Evolutionary conservation across 148 eudicot genomes (phyloP), one percentile per base, ranked within the genome.

Genomic region (Drosera capensis): DNA sequence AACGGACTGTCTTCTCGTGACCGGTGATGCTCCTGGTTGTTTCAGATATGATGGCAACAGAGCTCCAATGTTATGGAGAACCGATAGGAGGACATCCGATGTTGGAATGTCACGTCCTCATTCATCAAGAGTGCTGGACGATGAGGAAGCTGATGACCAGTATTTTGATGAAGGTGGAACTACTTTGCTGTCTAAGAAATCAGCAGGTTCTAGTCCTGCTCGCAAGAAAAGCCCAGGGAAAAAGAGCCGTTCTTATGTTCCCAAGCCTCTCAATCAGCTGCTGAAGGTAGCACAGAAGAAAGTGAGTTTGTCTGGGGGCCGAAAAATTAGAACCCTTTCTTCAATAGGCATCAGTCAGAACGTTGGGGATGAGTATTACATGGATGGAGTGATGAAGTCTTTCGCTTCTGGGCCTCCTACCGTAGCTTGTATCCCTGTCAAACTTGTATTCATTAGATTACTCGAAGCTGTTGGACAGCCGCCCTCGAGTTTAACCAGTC

Each of bases 351-450:
- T 66, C 25, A 73, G 57, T 56, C 25, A 17, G 54, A 53, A 63
- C 45, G 46, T 22, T 11, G 25, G 35, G 50, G 35, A 48, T 41
- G 58, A 51, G 25, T 47, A 52, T 59, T 55, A 36, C 44, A 55
- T 46, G 43, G 78, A 64, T 54, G 80, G 79, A 48, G 59, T 62
- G 63, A 62, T 77, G 2, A 88, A 80, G 55, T 42, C 75, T 1
- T 43, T 57, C 22, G 81, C 54, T 23, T 28, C 70, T 17, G 64
- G 55, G 15, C 84, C 79, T 11, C 62, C 79, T 20, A 60, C 76
- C 2, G 80, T 85, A 43, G 80, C 99, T 45, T 90, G 95, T 68
- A 81, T 90, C 40, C 95, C 95, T 14, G 80, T 90, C 20, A 90
- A 85, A 47, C 67, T 90, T 42, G 95, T 82, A 3, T 90, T 80